Percentiles rank a stretch among this genome's conserved stretches.
Evolutionary conservation across 768 basidiomycete genomes (phyloP).

Genomic region (Rhodotorula sphaerocarpa): DNA sequence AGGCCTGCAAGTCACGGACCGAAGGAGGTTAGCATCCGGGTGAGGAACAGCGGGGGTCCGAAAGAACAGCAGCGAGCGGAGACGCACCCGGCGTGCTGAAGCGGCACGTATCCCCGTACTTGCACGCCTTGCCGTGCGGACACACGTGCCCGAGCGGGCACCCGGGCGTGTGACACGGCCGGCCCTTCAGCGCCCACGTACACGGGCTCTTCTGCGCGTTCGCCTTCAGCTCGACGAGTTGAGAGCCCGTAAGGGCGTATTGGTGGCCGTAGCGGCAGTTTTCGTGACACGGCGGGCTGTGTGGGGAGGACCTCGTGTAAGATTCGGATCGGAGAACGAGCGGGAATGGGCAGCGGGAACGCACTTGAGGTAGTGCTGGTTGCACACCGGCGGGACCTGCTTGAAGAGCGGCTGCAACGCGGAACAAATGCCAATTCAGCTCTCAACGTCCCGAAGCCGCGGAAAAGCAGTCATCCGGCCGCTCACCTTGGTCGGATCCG

Average conservation of each 20-base stretch:
- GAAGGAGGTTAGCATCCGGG: background rate
- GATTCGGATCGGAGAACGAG: too few relatives aligned
- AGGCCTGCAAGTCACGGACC: conserved; percentile 1
- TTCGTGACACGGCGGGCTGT: background rate
- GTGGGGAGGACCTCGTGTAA: too few relatives aligned
- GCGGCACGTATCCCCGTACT: conserved; percentile 14
- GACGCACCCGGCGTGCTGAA: conserved; percentile 18
- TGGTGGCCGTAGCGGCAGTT: conserved; percentile 24
- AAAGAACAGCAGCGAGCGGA: background rate
- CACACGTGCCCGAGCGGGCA: conserved; percentile 25
- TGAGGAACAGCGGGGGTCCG: background rate
- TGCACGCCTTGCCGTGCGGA: conserved; percentile 1
- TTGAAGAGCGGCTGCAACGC: conserved; percentile 29
- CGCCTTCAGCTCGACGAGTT: conserved; percentile 5
- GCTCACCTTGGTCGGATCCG: conserved; percentile 28
- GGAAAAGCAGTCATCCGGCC: background rate
- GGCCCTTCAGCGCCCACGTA: conserved; percentile 16
- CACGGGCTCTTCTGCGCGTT: conserved; percentile 27
- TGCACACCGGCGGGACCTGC: conserved; percentile 22
- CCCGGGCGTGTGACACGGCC: background rate
- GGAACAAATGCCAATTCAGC: too few relatives aligned
- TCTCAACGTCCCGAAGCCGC: background rate
- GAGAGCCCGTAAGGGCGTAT: conserved; percentile 9
- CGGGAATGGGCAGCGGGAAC: too few relatives aligned
- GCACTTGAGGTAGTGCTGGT: conserved; percentile 24